Conservation (phyloP, 768 basidiomycete species). For the Suillus clintonianus region DNA sequence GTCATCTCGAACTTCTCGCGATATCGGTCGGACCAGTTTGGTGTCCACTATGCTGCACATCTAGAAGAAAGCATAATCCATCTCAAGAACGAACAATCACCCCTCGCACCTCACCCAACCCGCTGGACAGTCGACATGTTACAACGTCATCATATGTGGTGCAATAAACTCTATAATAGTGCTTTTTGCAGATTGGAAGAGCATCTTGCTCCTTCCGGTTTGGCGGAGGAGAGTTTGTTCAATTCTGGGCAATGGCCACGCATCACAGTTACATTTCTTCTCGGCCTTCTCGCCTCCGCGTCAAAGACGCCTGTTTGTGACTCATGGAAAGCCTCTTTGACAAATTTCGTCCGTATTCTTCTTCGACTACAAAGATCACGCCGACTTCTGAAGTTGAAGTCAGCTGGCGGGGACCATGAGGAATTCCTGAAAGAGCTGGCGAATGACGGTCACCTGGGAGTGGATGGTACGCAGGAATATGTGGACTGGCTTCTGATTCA, state of each 20-base stretch:
- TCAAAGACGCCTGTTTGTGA: constrained; percentile 11
- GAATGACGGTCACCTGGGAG: constrained; percentile 20
- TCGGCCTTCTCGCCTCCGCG: constrained; percentile 28
- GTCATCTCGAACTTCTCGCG: not conserved
- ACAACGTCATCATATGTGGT: constrained; percentile 1
- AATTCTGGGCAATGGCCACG: constrained; percentile 36
- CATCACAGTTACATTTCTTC: constrained; percentile 29
- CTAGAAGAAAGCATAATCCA: constrained; percentile 12
- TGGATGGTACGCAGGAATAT: constrained; percentile 12
- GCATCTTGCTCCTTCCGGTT: constrained; percentile 12
- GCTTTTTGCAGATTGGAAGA: constrained; percentile 4
- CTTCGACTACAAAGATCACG: constrained; percentile 38
- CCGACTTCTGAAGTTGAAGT: constrained; percentile 28
- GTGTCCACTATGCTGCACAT: constrained; percentile 12
- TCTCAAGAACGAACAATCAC: constrained; percentile 7
- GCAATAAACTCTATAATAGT: not conserved
- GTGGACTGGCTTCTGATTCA: constrained; percentile 23
- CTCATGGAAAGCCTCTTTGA: constrained; percentile 31
- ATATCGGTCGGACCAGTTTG: constrained; percentile 1
- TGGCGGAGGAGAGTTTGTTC: constrained; percentile 13
- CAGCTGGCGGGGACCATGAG: constrained; percentile 3
- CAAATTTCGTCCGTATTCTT: constrained; percentile 26
- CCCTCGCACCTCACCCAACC: not conserved
- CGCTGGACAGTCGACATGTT: not conserved
- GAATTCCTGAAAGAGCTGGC: constrained; percentile 17